Base-by-base conservation (phyloP, 495 filamentous ascomycete genomes). In the Aspergillus sparsus region DNA sequence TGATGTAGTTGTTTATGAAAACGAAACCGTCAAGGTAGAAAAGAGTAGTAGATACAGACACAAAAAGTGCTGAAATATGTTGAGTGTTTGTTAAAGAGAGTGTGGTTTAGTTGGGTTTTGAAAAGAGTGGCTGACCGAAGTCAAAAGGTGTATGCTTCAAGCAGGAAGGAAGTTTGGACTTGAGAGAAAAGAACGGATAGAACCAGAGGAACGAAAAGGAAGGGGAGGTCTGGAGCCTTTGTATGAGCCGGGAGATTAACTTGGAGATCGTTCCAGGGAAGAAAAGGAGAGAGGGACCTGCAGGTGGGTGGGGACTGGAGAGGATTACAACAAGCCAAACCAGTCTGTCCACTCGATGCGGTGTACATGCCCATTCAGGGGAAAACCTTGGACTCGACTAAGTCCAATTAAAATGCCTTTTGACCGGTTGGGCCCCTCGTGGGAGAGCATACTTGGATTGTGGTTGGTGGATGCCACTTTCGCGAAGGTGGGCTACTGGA, bases 71-170 rank as follows among this genome's bases (percentile, higher is more conserved):
- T 16, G 58, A 47, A 16, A 16, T 5, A 21, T 0, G 50, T 46
- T 21, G 58, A 47, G 21, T 27, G 21, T 3, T 27, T 27, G 21
- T 27, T 27, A 32, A 27, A 49, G 54, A 55, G 45, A 51, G 42
- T 49, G 41, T 63, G 56, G 42, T 65, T 70, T 66, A 42, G 62
- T 66, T 64, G 69, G 58, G 46, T 66, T 55, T 57, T 65, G 56
- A 71, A 83, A 80, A 81, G 80, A 82, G 72, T 79, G 73, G 73
- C 74, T 76, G 80, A 82, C 81, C 80, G 80, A 81, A 78, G 81
- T 82, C 80, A 68, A 78, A 65, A 65, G 66, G 64, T 46, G 6
- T 16, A 64, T 74, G 71, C 68, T 66, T 71, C 67, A 67, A 72
- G 59, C 66, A 66, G 62, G 63, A 72, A 67, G 68, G 69, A 75